Percentiles rank a stretch among this genome's conserved stretches.
Conservation (phyloP, 768 basidiomycete genomes). For the Hericium rajendrae region DNA sequence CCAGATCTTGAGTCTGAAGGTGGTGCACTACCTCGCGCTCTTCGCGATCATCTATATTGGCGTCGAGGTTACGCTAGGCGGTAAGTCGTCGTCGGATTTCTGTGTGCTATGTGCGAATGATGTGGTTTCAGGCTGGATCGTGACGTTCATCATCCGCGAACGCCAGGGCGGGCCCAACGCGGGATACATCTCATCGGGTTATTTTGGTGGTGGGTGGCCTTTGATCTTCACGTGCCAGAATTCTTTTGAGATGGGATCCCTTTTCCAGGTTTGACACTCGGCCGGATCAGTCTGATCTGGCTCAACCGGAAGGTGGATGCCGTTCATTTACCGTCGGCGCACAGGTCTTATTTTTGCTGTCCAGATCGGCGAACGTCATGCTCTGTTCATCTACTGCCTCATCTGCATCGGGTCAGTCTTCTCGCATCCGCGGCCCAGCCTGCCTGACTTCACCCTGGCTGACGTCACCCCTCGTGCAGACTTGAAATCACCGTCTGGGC, state of each 20-base stretch:
- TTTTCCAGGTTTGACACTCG: constrained; percentile 4
- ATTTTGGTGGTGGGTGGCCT: constrained; percentile 24
- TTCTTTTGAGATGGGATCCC: too few species aligned
- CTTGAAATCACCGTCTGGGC: constrained; percentile 46
- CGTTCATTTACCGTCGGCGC: neutral
- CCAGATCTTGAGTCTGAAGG: constrained; percentile 25
- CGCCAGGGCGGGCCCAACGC: constrained; percentile 27
- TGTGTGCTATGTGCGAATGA: neutral
- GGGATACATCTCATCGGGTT: constrained; percentile 35
- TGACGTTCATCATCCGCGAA: constrained; percentile 32
- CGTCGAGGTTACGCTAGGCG: constrained; percentile 33
- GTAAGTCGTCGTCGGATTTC: constrained; percentile 12
- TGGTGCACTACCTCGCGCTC: constrained; percentile 29
- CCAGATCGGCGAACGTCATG: constrained; percentile 26
- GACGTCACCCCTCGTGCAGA: constrained; percentile 9
- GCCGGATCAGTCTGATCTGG: constrained; percentile 5
- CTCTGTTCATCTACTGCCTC: constrained; percentile 24
- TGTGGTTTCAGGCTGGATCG: constrained; percentile 31
- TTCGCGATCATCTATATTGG: constrained; percentile 36
- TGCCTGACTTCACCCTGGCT: neutral
- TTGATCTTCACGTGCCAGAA: too few species aligned
- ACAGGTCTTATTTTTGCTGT: too few species aligned
- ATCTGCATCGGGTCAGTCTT: constrained; percentile 25
- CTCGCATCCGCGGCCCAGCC: neutral
- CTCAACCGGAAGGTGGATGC: neutral